Percentiles rank a stretch among this genome's conserved stretches.
Evolutionary conservation across 768 basidiomycete species (phyloP).

Genomic region (Kwoniella bestiolae): DNA sequence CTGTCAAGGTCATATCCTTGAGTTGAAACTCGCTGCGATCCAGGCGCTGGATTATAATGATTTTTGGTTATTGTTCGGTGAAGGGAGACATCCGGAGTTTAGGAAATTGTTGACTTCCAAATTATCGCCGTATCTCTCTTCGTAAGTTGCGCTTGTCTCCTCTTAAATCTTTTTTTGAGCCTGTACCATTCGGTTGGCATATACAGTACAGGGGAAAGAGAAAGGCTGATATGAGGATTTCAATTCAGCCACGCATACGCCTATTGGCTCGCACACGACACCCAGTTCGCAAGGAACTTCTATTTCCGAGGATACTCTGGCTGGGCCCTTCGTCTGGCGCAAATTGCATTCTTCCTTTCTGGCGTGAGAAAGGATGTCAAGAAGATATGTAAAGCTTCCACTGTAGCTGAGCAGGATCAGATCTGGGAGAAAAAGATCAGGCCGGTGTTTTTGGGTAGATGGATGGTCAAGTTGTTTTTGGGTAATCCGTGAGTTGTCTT

Average conservation of each 20-base stretch:
- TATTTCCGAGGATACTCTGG: slow-evolving; percentile 70
- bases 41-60: slow-evolving; percentile 66
- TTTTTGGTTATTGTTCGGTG: slow-evolving; percentile 70
- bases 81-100: slow-evolving; percentile 68
- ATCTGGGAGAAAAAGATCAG: slow-evolving; percentile 69
- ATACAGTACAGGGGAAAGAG: background rate
- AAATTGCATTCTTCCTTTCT: slow-evolving; percentile 65
- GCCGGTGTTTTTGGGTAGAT: slow-evolving; percentile 67
- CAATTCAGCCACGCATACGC: slow-evolving; percentile 65
- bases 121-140: slow-evolving; percentile 71
- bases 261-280: slow-evolving; percentile 72
- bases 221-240: background rate
- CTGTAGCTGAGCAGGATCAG: slow-evolving; percentile 64
- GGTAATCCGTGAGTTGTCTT: slow-evolving; percentile 58
- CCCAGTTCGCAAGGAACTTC: slow-evolving; percentile 63
- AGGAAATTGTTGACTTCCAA: slow-evolving; percentile 66
- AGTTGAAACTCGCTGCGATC: slow-evolving; percentile 74
- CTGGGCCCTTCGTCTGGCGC: slow-evolving; percentile 69
- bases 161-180: no score
- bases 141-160: slow-evolving; percentile 48
- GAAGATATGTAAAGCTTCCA: slow-evolving; percentile 64
- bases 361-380: slow-evolving; percentile 67
- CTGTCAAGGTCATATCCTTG: slow-evolving; percentile 75
- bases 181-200: no score
- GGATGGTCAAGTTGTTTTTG: slow-evolving; percentile 64